Evolutionary conservation across 1,284 basidiomycete species (phyloP), one percentile per base, ranked within the genome.

Genomic region (Takashimella tepidaria): DNA sequence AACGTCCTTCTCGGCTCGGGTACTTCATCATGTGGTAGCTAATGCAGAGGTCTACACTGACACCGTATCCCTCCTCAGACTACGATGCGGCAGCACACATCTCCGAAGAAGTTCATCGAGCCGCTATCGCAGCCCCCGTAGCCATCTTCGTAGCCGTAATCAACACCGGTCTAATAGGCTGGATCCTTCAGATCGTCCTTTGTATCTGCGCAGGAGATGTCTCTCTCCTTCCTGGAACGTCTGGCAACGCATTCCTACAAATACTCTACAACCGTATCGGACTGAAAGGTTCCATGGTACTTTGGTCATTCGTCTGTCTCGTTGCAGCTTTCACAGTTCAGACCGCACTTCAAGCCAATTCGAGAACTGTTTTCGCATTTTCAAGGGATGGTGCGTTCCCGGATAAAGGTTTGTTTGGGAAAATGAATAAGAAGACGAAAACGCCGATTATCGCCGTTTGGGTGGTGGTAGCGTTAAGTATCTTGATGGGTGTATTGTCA

Each of bases 311-410:
- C 43, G 51, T 63, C 44, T 62, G 79, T 37, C 83, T 87, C 57
- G 87, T 91, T 22, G 89, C 83, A 1, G 89, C 89, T 77, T 90
- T 89, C 73, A 88, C 91, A 46, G 83, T 85, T 41, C 88, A 90
- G 51, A 80, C 80, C 4, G 80, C 87, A 22, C 79, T 91, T 3
- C 92, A 96, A 74, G 92, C 92, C 10, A 85, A 84, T 53, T 90
- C 90, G 4, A 83, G 92, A 47, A 88, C 89, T 0, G 79, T 93
- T 43, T 95, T 90, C 66, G 92, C 92, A 3, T 90, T 97, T 45
- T 61, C 58, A 19, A 63, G 69, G 47, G 71, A 73, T 51, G 66
- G 62, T 79, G 87, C 84, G 43, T 80, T 92, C 41, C 91, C 91
- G 4, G 92, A 96, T 70, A 70, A 81, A 21, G 88, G 87, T 5